Conservation (phyloP, 2,329 filamentous ascomycete species). For the Leptoxyphium fumago region DNA sequence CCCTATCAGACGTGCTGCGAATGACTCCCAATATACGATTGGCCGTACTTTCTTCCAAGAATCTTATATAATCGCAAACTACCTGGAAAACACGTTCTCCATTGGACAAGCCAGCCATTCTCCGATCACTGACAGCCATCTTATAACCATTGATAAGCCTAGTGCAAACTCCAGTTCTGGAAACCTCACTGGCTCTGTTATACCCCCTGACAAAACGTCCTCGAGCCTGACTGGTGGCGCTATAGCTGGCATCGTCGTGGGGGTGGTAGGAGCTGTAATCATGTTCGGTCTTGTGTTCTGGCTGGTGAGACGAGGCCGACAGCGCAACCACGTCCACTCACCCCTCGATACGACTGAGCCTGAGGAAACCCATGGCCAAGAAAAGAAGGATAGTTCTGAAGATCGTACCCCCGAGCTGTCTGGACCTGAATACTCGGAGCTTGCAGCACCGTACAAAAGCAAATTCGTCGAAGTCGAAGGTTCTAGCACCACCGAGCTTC, state of each 20-base stretch:
- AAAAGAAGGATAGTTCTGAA: not conserved
- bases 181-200: not conserved
- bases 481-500: not conserved
- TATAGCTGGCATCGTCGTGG: not conserved
- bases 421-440: not conserved
- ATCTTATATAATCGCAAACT: constrained; percentile 26
- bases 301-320: not conserved
- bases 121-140: not conserved
- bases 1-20: constrained; percentile 22
- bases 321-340: not conserved
- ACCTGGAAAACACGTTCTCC: constrained; percentile 17
- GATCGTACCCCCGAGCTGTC: not conserved
- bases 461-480: not conserved
- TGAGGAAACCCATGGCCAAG: not conserved
- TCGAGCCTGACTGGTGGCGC: not conserved
- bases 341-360: not conserved
- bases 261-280: not conserved
- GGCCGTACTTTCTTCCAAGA: constrained; percentile 27
- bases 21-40: constrained; percentile 23
- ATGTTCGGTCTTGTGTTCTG: not conserved
- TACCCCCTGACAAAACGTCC: not conserved
- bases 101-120: not conserved
- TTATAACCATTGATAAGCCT: not conserved
- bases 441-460: not conserved
- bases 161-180: not conserved